Evolutionary conservation across 192 early-diverging fungal species (phyloP).

Genomic region (Mortierella alpina): DNA sequence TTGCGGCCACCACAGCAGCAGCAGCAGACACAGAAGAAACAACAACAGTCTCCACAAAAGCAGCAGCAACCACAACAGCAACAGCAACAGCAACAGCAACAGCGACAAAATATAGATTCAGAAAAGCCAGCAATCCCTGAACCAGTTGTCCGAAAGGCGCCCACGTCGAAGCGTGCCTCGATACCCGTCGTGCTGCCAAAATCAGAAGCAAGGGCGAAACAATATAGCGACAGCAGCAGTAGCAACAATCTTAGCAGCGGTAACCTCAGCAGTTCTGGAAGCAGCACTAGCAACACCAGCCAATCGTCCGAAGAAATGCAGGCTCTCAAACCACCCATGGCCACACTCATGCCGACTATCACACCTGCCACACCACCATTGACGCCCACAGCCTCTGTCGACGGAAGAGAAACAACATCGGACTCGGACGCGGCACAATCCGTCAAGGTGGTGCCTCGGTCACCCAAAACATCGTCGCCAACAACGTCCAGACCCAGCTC

Average conservation of each 20-base stretch:
- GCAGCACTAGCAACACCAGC: too few relatives aligned
- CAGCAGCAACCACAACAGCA: not conserved
- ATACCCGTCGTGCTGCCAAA: constrained; percentile 42
- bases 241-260: not conserved
- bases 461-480: not conserved
- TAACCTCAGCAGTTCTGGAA: not conserved
- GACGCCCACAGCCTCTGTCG: constrained; percentile 36
- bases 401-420: constrained; percentile 34
- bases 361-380: constrained; percentile 31
- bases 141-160: constrained; percentile 6
- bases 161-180: constrained; percentile 16
- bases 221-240: not conserved
- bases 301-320: too few relatives aligned
- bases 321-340: too few relatives aligned
- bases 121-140: constrained; percentile 9
- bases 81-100: not conserved
- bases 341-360: not conserved
- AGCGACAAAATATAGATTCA: not conserved
- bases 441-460: constrained; percentile 19
- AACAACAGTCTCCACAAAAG: not conserved
- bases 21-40: not conserved
- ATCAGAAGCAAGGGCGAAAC: constrained; percentile 29
- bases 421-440: constrained; percentile 34
- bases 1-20: not conserved
- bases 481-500: constrained; percentile 11